A percentile compares a stretch with the other conserved stretches of the same genome.
phyloP scores from a whole-genome alignment of 176 grass and related monocot species.

The Oryza officinalis region DNA sequence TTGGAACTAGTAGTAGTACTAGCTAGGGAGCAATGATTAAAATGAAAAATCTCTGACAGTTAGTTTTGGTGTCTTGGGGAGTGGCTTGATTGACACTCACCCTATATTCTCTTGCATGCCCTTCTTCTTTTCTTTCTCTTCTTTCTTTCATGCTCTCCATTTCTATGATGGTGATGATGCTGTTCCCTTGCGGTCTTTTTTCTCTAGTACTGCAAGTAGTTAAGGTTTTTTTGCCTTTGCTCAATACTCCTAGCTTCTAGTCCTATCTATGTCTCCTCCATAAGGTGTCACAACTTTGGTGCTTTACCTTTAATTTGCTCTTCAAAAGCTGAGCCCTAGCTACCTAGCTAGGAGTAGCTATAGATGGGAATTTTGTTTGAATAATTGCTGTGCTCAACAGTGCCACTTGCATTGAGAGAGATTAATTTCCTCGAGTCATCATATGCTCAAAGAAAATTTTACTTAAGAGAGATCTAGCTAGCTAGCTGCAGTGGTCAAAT shows the following conservation, averaged over 20 bases:
- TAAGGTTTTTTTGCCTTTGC: constrained; percentile 34
- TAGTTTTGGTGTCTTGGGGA: constrained; percentile 24
- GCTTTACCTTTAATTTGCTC: constrained; percentile 51
- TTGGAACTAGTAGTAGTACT: background rate
- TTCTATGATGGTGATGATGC: constrained; percentile 43
- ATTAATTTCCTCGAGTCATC: constrained; percentile 40
- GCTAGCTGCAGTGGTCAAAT: constrained; percentile 36
- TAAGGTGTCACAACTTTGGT: constrained; percentile 44
- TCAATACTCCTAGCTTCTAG: constrained; percentile 26
- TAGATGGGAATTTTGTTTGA: constrained; percentile 32
- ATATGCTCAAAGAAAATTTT: constrained; percentile 29
- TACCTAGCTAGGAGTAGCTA: constrained; percentile 2
- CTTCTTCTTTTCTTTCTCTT: background rate
- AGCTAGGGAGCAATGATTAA: constrained; percentile 40
- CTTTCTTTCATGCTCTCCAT: constrained; percentile 1
- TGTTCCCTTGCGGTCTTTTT: constrained; percentile 37
- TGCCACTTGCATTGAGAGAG: background rate
- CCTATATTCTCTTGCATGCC: background rate
- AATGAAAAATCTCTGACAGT: constrained; percentile 51
- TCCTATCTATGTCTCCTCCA: constrained; percentile 30
- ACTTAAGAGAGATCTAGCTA: constrained; percentile 4
- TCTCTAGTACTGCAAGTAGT: background rate
- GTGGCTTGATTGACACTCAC: constrained; percentile 29
- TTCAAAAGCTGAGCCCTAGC: constrained; percentile 73
- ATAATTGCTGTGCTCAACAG: constrained; percentile 31